Evolutionary conservation across 192 early-diverging fungal species (phyloP).

Genomic region (Coemansia sp.): DNA sequence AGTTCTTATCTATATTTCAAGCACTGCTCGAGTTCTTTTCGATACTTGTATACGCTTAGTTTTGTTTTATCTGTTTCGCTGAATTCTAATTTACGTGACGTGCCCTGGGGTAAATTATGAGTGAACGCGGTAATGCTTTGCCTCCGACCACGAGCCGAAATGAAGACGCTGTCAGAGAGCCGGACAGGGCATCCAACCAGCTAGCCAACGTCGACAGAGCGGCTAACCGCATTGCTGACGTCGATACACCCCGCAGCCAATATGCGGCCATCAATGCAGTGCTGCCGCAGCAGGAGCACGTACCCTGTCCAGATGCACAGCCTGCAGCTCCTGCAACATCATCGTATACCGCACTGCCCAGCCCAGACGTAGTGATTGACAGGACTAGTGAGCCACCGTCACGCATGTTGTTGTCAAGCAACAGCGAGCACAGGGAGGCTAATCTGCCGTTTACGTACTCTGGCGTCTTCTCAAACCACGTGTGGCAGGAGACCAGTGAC

Average conservation of each 20-base stretch:
- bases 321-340: background rate
- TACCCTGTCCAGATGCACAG: slow-evolving; percentile 10
- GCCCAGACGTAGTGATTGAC: background rate
- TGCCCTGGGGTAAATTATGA: slow-evolving; percentile 54
- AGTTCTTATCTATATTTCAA: background rate
- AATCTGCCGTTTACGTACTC: slow-evolving; percentile 50
- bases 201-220: too few relatives aligned
- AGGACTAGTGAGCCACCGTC: slow-evolving; percentile 7
- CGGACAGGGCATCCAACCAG: too few relatives aligned
- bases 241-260: slow-evolving; percentile 7
- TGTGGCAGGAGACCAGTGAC: slow-evolving; percentile 9
- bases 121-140: slow-evolving; percentile 17
- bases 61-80: slow-evolving; percentile 53
- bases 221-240: background rate
- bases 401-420: slow-evolving; percentile 12
- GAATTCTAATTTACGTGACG: slow-evolving; percentile 47
- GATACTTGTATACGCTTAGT: background rate
- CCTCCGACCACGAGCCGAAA: slow-evolving; percentile 17
- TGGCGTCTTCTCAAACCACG: slow-evolving; percentile 40
- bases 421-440: slow-evolving; percentile 3
- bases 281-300: slow-evolving; percentile 23
- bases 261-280: slow-evolving; percentile 35
- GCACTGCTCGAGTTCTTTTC: background rate
- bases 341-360: background rate
- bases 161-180: background rate